Percentiles rank a stretch among this genome's conserved stretches.
Conservation (phyloP, 345 rosid genomes). For the Salix arbutifolia region DNA sequence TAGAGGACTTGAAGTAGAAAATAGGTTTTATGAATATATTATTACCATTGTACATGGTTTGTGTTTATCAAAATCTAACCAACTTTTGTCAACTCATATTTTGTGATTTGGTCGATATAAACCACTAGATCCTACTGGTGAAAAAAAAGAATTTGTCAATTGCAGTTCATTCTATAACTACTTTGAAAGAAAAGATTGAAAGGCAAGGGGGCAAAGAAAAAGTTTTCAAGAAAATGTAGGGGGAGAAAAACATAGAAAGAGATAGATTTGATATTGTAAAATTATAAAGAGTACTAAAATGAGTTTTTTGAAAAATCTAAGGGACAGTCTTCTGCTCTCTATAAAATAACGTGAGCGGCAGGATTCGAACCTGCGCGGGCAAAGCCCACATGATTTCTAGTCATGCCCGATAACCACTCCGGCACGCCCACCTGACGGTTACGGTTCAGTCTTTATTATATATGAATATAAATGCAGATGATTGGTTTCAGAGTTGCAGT, state of each 20-base stretch:
- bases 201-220: too few species aligned
- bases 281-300: too few species aligned
- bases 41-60: neutral
- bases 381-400: slow-evolving; percentile 96
- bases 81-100: slow-evolving; percentile 2
- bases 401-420: slow-evolving; percentile 98
- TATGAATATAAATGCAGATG: rapidly evolving
- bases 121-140: neutral
- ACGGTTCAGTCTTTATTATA: rapidly evolving
- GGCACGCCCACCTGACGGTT: slow-evolving; percentile 53
- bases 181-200: too few species aligned
- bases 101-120: slow-evolving; percentile 13
- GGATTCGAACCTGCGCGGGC: slow-evolving; percentile 92
- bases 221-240: too few species aligned
- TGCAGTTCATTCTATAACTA: too few species aligned
- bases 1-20: neutral
- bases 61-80: neutral
- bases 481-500: neutral
- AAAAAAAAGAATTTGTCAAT: neutral
- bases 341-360: slow-evolving; percentile 42
- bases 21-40: neutral
- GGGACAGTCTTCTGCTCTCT: too few species aligned
- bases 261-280: too few species aligned
- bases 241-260: too few species aligned
- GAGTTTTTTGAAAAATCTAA: too few species aligned